A percentile compares a stretch with the other conserved stretches of the same genome.
These are phyloP conservation scores for Blastobotrys malaysiensis DNA, from an alignment of 1,139 yeast genomes.

Conservation along the genomic window DNA sequence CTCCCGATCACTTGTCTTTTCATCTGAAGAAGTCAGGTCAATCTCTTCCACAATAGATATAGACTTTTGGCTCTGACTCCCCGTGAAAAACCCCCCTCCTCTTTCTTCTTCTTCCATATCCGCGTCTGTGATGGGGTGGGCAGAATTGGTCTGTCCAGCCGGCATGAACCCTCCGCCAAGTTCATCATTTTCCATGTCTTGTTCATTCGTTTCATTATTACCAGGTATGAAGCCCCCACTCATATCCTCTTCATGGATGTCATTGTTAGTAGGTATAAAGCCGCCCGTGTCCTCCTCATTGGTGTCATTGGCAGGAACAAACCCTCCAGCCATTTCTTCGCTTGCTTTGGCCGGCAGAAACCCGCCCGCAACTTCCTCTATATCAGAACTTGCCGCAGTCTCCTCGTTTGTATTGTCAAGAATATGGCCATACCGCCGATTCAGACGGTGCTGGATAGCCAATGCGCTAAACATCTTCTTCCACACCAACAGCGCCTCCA, in stretches of 20 bases:
- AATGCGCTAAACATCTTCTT: slow-evolving; percentile 62
- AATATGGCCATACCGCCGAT: slow-evolving; percentile 59
- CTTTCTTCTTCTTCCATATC: neutral
- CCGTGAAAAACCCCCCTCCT: slow-evolving; percentile 8
- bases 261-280: no score
- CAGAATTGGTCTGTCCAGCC: neutral
- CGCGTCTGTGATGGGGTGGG: neutral
- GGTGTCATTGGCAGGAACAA: neutral
- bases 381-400: neutral
- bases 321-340: slow-evolving; percentile 1
- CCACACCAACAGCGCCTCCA: slow-evolving; percentile 67
- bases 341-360: neutral
- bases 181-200: no score
- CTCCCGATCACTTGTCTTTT: neutral
- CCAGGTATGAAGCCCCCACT: no score
- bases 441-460: slow-evolving; percentile 63
- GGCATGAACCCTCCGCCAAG: no score
- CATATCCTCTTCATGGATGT: neutral
- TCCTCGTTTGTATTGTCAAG: slow-evolving; percentile 17
- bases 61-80: neutral
- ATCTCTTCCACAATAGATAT: neutral
- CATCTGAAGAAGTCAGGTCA: neutral
- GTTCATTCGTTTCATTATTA: no score
- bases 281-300: slow-evolving; percentile 12
- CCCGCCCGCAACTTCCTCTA: slow-evolving; percentile 1